Conservation (phyloP, 164 flowering plant genomes). For the Euptelea pleiosperma region DNA sequence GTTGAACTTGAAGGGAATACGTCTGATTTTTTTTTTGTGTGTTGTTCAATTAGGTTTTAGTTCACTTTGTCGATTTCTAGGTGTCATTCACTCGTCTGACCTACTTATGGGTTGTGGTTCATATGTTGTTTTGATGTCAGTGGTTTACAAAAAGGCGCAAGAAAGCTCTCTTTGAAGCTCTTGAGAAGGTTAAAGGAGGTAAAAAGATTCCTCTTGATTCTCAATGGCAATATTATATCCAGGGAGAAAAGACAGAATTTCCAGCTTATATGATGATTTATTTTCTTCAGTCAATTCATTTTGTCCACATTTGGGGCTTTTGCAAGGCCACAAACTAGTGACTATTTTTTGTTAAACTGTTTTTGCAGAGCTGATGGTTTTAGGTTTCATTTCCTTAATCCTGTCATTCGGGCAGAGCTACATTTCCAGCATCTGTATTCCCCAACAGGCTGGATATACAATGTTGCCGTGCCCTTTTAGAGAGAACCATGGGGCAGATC, state of each 20-base stretch:
- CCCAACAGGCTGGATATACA: constrained; percentile 29
- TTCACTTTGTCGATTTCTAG: too few species aligned
- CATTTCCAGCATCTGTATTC: constrained; percentile 51
- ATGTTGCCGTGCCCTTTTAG: constrained; percentile 60
- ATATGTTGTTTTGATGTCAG: constrained; percentile 33
- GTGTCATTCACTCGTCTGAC: background rate
- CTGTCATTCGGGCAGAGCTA: constrained; percentile 48
- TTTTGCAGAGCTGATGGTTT: constrained; percentile 62
- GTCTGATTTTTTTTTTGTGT: too few species aligned
- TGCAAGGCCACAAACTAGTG: background rate
- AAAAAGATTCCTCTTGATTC: constrained; percentile 10
- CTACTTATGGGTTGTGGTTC: background rate
- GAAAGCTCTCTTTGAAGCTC: constrained; percentile 71
- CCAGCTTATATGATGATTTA: too few species aligned
- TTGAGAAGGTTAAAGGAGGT: constrained; percentile 91
- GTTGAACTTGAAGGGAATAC: too few species aligned
- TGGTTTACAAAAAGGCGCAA: constrained; percentile 64
- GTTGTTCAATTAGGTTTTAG: too few species aligned
- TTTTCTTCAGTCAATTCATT: background rate
- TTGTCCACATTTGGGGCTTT: background rate
- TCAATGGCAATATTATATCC: background rate
- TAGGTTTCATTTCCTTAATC: constrained; percentile 68
- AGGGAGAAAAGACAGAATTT: too few species aligned
- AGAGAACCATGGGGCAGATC: background rate
- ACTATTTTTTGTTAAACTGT: background rate